Evolutionary conservation across 1,284 basidiomycete species (phyloP).

Genomic region (Ceraceosorus guamensis): DNA sequence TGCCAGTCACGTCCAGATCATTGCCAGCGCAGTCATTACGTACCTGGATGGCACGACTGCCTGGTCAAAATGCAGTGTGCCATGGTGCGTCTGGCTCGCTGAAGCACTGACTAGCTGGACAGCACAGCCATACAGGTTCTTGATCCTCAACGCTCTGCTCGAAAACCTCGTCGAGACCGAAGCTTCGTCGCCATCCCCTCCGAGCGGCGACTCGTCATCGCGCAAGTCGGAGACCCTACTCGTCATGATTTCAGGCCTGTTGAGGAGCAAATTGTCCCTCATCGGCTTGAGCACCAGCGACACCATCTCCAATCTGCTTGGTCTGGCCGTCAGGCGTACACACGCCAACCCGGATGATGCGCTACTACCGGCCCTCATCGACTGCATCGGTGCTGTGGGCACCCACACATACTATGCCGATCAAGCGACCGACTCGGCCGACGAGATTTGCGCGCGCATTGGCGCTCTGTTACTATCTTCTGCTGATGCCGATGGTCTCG

Average conservation of each 20-base stretch:
- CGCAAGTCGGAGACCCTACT: conserved; percentile 64
- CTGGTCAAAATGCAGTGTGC: not conserved
- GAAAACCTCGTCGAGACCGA: conserved; percentile 65
- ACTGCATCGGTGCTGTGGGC: conserved; percentile 74
- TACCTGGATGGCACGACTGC: conserved; percentile 35
- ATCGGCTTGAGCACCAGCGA: conserved; percentile 88
- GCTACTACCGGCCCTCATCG: conserved; percentile 65
- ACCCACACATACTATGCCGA: conserved; percentile 91
- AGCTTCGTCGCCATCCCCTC: not conserved
- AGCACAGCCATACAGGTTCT: conserved; percentile 84
- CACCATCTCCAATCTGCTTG: conserved; percentile 58
- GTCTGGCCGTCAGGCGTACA: conserved; percentile 66
- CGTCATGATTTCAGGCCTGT: conserved; percentile 69
- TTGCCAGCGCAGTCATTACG: conserved; percentile 60
- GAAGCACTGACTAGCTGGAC: conserved; percentile 72
- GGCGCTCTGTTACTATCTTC: conserved; percentile 63
- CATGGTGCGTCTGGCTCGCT: conserved; percentile 73
- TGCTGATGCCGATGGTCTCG: conserved; percentile 51
- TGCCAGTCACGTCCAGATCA: conserved; percentile 62
- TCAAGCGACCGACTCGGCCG: conserved; percentile 86
- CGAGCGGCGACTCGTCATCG: too few relatives aligned
- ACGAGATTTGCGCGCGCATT: conserved; percentile 74
- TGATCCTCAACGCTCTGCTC: conserved; percentile 74
- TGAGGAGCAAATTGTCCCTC: conserved; percentile 72
- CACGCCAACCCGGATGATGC: conserved; percentile 54